Percentiles rank a stretch among this genome's conserved stretches.
phyloP scores from a whole-genome alignment of 108 stramenopile genomes.

The Cylindrotheca fusiformis region DNA sequence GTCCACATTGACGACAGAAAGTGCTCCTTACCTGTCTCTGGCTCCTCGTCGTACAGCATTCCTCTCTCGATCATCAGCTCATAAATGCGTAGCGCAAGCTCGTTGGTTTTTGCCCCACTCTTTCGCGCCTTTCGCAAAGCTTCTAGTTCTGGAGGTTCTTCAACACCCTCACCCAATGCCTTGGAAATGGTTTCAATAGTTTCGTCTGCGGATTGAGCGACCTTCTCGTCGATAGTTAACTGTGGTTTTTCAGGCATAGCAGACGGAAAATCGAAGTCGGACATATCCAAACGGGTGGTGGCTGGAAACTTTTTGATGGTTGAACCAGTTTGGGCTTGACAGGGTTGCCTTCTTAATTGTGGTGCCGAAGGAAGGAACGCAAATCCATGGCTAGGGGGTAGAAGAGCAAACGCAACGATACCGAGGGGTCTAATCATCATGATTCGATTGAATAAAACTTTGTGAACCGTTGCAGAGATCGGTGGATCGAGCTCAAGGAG shows the following conservation, averaged over 20 bases:
- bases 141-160: conserved; percentile 55
- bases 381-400: not conserved
- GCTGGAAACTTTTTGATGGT: not conserved
- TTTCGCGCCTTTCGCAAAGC: conserved; percentile 44
- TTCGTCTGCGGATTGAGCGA: conserved; percentile 52
- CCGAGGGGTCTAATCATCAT: no score
- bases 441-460: no score
- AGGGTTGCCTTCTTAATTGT: not conserved
- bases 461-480: no score
- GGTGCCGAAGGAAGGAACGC: not conserved
- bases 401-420: not conserved
- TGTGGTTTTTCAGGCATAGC: conserved; percentile 75
- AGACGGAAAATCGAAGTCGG: conserved; percentile 58
- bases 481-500: no score
- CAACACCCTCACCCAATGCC: conserved; percentile 51
- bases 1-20: no score
- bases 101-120: conserved; percentile 17
- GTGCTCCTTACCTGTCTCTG: conserved; percentile 50
- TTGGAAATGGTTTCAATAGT: conserved; percentile 47
- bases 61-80: conserved; percentile 79
- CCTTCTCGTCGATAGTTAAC: conserved; percentile 48
- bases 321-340: not conserved
- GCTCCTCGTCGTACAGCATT: conserved; percentile 65
- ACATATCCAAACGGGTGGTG: not conserved
- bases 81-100: conserved; percentile 48